Base-by-base conservation (phyloP, 768 basidiomycete species). In the Lentinus tigrinus region DNA sequence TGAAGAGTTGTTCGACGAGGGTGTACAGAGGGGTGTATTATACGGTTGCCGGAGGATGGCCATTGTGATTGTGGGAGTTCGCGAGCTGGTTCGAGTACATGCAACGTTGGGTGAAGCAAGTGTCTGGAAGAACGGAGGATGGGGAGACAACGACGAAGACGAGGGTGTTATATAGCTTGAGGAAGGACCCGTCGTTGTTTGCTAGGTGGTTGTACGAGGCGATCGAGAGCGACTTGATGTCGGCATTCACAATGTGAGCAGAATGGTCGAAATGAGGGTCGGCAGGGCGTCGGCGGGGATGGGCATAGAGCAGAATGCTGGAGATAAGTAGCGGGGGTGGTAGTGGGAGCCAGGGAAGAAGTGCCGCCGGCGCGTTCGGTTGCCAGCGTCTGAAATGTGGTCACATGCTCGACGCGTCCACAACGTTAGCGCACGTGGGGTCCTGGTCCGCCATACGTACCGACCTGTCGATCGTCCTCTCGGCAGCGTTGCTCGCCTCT, bases 11-110 rank as follows among this genome's bases (percentile, higher is more conserved):
- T 40, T 40, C n/a, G 39, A 40, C 39, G n/a, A 19, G 17, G 23
- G 44, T 23, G 48, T 5, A 36, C 38, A 39, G 51, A 47, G 47
- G 57, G 76, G 57, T 71, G 58, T 75, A 79, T 79, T 53, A 92
- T 71, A 69, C 88, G 82, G 63, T 85, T 84, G 65, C 90, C 83
- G 70, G 77, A 77, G 65, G 88, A 79, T 94, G 93, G 85, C 92
- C 82, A 78, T 90, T 83, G 67, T 83, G 81, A 78, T 95, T 95
- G 79, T 95, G 93, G 65, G 85, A 78, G 75, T 88, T 90, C 75
- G 88, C 87, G 66, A 95, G 89, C 74, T 88, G 87, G 90, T 95
- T 95, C 64, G 90, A 92, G 91, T 88, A 96, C 93, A 95, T 95
- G 84, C 89, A 61, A 93, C 67, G 53, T 52, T 56, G 62, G 51